Conservation (phyloP, 805 yeast genomes). For the Hanseniaspora guilliermondii region DNA sequence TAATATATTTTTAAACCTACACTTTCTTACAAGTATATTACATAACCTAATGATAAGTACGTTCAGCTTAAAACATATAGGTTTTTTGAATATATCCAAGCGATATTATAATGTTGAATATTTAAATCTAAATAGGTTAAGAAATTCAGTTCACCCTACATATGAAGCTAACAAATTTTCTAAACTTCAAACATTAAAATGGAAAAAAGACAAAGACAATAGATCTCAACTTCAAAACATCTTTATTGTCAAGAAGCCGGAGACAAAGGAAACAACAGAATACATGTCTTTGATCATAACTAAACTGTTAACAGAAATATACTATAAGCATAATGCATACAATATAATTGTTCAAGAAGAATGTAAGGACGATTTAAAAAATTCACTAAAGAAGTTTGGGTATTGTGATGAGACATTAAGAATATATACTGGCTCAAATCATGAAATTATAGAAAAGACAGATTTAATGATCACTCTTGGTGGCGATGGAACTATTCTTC, state of each 20-base stretch:
- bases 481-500: constrained; percentile 89
- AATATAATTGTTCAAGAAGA: constrained; percentile 69
- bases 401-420: constrained; percentile 27
- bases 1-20: no score
- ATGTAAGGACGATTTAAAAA: constrained; percentile 54
- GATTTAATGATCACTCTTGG: constrained; percentile 80
- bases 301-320: constrained; percentile 34
- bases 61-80: not conserved
- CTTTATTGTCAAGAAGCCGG: constrained; percentile 73
- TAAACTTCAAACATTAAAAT: constrained; percentile 6
- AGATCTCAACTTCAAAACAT: constrained; percentile 42
- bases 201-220: not conserved
- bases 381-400: constrained; percentile 18
- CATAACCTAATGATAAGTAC: not conserved
- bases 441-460: constrained; percentile 50
- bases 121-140: not conserved
- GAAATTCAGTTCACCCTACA: not conserved
- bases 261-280: constrained; percentile 48
- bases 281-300: constrained; percentile 55
- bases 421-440: constrained; percentile 46
- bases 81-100: not conserved
- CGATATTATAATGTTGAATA: not conserved
- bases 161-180: constrained; percentile 20
- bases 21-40: no score
- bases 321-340: constrained; percentile 50